phyloP scores from a whole-genome alignment of 306 rosid species.

The Astragalus glycyphyllos region DNA sequence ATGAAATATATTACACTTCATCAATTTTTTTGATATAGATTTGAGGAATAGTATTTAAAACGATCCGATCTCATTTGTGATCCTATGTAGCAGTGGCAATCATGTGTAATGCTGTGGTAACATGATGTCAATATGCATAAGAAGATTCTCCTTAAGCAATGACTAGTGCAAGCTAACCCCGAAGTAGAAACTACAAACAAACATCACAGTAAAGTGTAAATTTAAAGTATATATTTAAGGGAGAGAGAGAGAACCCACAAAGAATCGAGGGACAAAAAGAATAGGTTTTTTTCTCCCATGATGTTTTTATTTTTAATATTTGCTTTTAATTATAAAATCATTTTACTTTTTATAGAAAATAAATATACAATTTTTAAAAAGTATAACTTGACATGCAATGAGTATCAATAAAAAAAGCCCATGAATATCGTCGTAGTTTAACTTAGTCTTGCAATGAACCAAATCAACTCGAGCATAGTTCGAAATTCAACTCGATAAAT shows the following conservation, averaged over 20 bases:
- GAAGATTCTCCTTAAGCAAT: conserved; percentile 35
- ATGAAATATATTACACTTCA: no score
- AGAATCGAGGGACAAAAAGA: conserved; percentile 32
- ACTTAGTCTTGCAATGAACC: no score
- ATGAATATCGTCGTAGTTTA: no score
- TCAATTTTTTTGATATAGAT: no score
- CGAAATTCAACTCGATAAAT: no score
- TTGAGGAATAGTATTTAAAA: neutral
- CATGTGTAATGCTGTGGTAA: conserved; percentile 29
- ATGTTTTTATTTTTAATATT: neutral
- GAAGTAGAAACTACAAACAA: conserved; percentile 28
- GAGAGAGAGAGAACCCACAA: conserved; percentile 16
- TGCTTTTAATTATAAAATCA: neutral
- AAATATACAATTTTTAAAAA: no score
- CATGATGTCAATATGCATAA: conserved; percentile 29
- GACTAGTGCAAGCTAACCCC: neutral
- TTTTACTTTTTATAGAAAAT: no score
- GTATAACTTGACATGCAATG: no score
- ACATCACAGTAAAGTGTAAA: conserved; percentile 28
- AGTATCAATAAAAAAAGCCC: no score
- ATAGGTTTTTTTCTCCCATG: neutral
- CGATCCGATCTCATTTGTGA: neutral
- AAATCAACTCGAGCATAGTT: no score
- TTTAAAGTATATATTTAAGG: neutral
- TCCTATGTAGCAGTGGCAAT: neutral